A percentile compares a stretch with the other conserved stretches of the same genome.
phyloP scores from a whole-genome alignment of 805 yeast species.

The Schwanniomyces occidentalis region DNA sequence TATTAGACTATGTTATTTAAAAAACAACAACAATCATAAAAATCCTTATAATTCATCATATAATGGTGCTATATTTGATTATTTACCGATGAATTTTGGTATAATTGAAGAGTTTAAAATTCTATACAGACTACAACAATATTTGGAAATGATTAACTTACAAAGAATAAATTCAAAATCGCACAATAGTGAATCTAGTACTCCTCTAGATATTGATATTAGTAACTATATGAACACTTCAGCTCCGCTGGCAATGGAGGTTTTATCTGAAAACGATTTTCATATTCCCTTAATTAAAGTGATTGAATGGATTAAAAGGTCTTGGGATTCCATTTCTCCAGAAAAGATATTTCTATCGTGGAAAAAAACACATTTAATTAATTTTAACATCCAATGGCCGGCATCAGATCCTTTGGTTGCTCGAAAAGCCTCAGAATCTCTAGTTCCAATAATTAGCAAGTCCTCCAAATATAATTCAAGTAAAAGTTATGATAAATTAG shows the following conservation, averaged over 20 bases:
- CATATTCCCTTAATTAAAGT: constrained; percentile 54
- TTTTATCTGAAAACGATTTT: constrained; percentile 41
- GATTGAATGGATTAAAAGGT: constrained; percentile 55
- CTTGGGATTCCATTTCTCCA: constrained; percentile 49
- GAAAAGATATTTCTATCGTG: constrained; percentile 36
- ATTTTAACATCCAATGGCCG: constrained; percentile 30
- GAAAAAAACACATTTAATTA: constrained; percentile 36
- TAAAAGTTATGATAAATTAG: constrained; percentile 42
- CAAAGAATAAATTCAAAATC: constrained; percentile 22
- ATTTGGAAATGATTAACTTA: constrained; percentile 43
- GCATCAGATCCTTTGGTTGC: constrained; percentile 11
- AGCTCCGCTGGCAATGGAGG: constrained; percentile 19
- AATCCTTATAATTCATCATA: constrained; percentile 33
- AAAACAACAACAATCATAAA: constrained; percentile 38
- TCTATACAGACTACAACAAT: constrained; percentile 58
- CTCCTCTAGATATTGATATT: not conserved
- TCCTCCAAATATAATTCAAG: constrained; percentile 16
- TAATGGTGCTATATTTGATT: constrained; percentile 51
- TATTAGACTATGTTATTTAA: constrained; percentile 36
- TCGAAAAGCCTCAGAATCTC: constrained; percentile 11
- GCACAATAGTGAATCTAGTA: not conserved
- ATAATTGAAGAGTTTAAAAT: constrained; percentile 62
- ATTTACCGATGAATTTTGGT: constrained; percentile 65
- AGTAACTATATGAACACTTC: constrained; percentile 6
- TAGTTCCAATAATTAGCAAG: constrained; percentile 12